Evolutionary conservation across 2,329 filamentous ascomycete species (phyloP), one percentile per base, ranked within the genome.

Genomic region (Grosmannia huntii): DNA sequence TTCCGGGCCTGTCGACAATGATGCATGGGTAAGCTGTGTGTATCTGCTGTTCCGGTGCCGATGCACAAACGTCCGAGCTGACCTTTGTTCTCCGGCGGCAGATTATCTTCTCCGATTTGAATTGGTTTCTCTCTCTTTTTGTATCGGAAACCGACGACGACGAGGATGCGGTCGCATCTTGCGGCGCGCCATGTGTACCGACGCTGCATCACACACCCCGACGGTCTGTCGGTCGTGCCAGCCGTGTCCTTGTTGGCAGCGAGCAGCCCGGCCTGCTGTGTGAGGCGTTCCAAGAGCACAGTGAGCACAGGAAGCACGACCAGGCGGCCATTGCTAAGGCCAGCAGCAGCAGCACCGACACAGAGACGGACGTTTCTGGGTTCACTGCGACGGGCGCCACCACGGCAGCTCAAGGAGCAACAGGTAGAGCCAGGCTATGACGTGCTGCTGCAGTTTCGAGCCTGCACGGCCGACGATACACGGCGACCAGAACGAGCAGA

Each of bases 401-500:
- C 82, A 21, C 76, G 81, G 60, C 73, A 79, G 59, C 71, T 84
- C 50, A 85, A 83, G 68, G 76, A 82, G 25, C 76, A 84, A 55
- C 78, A 84, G 64, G 74, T 84, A 60, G 87, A 84, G 65, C 86
- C 82, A 0, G 90, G 90, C 57, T 81, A 90, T 66, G 82, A 83
- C 62, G 80, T 79, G 19, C 81, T 96, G 73, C 79, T 87, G 65
- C 80, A 87, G 60, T 80, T 89, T 68, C 75, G 80, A 56, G 81
- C 81, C 63, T 80, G 82, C 60, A 73, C 85, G 63, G 76, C 80
- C 56, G 79, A 87, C 58, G 77, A 80, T 56, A 75, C 84, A 41
- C 81, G 89, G 38, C 79, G 82, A 11, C 90, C 89, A 19, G 70
- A 80, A 0, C 73, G 76, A 3, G 69, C 76, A n/a, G 81, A 87